Base-by-base conservation (phyloP, 441 rosid species). In the Capsella rubella region DNA sequence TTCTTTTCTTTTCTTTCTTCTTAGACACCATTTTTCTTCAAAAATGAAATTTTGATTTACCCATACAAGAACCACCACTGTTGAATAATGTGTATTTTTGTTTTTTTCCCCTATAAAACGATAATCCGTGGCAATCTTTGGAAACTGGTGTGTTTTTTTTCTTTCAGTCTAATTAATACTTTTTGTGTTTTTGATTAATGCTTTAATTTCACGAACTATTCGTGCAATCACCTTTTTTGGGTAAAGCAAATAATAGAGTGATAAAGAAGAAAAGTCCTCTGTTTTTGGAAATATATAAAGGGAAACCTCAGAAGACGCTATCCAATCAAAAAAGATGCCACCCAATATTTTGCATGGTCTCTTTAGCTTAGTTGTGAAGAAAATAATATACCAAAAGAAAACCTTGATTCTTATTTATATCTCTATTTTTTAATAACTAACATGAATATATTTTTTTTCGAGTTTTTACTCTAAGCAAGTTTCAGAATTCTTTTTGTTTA, bases 331-430 rank as follows among this genome's bases (percentile, higher is more conserved):
- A 78, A 83, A 78, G 77, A 70, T 76, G 75, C 58, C 81, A 73
- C 59, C 76, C 25, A 21, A 58, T 65, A 39, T 39, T 9, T 45
- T 76, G 18, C 34, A 25, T 64, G 56, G 47, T 59, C 43, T 61
- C 67, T 29, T 78, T 78, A 67, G 51, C 85, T 82, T 86, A 55
- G 78, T 73, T 79, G 65, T 63, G 79, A 81, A 80, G 87, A 63
- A 49, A 80, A 76, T 43, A 65, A 47, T 12, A 58, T 6, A 43
- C 14, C 15, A 31, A 64, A 14, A 46, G n/a, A 57, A 77, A 31
- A 16, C 27, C 8, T 28, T 3, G 11, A 52, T 46, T 61, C 5
- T 76, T 82, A 51, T 52, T 32, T 43, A 16, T 37, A 25, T 28
- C 32, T 45, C 56, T 43, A 14, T 54, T 37, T 55, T 34, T 34